Base-by-base conservation (phyloP, 768 basidiomycete genomes). In the Agaricus blazei region DNA sequence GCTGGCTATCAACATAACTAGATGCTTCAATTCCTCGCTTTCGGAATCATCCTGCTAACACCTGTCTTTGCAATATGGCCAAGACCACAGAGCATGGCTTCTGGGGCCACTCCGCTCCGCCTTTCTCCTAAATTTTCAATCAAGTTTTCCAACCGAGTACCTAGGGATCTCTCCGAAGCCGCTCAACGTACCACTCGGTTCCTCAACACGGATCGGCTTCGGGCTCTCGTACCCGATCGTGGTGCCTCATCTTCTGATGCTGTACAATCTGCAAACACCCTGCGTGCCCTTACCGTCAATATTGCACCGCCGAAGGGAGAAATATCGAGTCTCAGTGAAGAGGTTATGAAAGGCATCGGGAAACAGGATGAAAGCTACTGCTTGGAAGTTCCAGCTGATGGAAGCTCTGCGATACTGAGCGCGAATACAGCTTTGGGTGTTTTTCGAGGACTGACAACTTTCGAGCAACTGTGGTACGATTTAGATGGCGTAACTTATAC, bases 381-480 rank as follows among this genome's bases (percentile, higher is more conserved):
- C 1, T 72, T 90, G 28, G 69, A 63, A 15, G 70, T 90, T 15
- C 84, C 85, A 2, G 66, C 69, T 8, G 75, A 84, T 59, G 87
- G 87, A 7, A 72, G 75, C 0, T 66, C 65, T 24, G 87, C 84
- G n/a, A 72, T 68, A 1, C 66, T 93, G 53, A 68, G 62, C 0
- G 85, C 88, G 12, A 85, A 81, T 59, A 81, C 84, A 38, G 81
- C 84, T 0, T 67, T 90, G 48, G 89, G 89, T 0, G 64, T 90
- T 46, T 79, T 85, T 63, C 72, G 89, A 55, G 90, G 89, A 9
- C 64, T 91, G 60, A 84, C 87, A 3, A 91, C 88, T 2, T 91
- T 93, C 64, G 70, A 71, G n/a, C 85, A 87, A 63, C 65, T 90
- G 29, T 87, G 86, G 78, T 90, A 87, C 64, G 70, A 78, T 52